Evolutionary conservation across 2,329 filamentous ascomycete genomes (phyloP).

Genomic region (Ciborinia camelliae): DNA sequence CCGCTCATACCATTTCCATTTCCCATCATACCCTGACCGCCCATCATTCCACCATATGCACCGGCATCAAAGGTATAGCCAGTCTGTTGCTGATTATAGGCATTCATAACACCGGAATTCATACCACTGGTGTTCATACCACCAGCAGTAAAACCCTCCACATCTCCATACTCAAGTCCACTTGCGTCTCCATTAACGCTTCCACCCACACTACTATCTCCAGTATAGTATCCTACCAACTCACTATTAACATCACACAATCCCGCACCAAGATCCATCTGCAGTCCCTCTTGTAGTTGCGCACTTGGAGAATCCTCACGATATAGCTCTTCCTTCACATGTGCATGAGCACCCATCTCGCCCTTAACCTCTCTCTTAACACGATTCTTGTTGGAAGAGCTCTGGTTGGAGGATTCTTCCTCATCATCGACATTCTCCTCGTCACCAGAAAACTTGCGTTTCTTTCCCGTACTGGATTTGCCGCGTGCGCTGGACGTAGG

Average conservation of each 20-base stretch:
- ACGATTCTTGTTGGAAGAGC: slow-evolving; percentile 19
- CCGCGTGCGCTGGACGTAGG: slow-evolving; percentile 7
- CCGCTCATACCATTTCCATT: background rate
- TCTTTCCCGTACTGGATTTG: slow-evolving; percentile 22
- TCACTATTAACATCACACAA: slow-evolving; percentile 9
- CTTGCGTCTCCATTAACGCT: background rate
- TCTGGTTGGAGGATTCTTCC: slow-evolving; percentile 19
- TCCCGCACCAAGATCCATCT: background rate
- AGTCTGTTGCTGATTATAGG: background rate
- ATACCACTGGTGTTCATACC: background rate
- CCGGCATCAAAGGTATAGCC: background rate
- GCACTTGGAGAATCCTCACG: background rate
- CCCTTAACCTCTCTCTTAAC: slow-evolving; percentile 1
- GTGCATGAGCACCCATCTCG: background rate
- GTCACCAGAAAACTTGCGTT: slow-evolving; percentile 30
- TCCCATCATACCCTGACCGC: background rate
- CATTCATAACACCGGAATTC: background rate
- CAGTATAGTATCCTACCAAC: background rate
- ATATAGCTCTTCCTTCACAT: background rate
- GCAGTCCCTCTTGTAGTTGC: background rate
- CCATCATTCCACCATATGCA: background rate
- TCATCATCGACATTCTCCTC: slow-evolving; percentile 29
- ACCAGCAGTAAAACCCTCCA: background rate
- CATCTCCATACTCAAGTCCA: background rate
- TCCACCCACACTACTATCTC: background rate